These are phyloP conservation scores for Cyclotella baltica DNA, from an alignment of 108 stramenopile species.

Conservation along the genomic window DNA sequence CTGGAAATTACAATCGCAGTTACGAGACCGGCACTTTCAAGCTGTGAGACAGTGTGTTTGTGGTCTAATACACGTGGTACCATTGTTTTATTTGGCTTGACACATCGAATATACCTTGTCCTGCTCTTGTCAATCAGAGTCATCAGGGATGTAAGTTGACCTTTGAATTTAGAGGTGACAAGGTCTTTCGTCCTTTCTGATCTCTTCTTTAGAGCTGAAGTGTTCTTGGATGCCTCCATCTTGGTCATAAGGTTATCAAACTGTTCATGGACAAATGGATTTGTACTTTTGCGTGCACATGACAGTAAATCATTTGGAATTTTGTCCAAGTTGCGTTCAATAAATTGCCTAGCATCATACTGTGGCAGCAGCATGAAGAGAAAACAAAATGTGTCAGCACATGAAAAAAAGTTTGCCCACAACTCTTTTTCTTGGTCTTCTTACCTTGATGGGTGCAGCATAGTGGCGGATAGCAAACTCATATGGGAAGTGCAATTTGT, in stretches of 20 bases:
- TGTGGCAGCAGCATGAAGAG: background rate
- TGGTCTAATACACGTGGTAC: conserved; percentile 68
- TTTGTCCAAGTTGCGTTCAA: conserved; percentile 86
- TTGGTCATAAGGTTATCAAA: conserved; percentile 39
- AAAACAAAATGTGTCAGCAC: background rate
- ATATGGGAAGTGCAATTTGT: conserved; percentile 60
- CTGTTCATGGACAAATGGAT: conserved; percentile 64
- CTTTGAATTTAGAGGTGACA: conserved; percentile 74
- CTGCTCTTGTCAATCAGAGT: conserved; percentile 67
- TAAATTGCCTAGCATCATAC: conserved; percentile 83
- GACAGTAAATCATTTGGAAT: conserved; percentile 70
- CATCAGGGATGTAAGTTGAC: conserved; percentile 72
- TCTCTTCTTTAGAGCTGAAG: conserved; percentile 55
- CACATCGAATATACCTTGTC: conserved; percentile 91
- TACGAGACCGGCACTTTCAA: conserved; percentile 94
- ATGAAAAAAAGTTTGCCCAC: background rate
- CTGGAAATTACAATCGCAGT: conserved; percentile 90
- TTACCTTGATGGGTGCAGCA: conserved; percentile 74
- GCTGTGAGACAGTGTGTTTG: conserved; percentile 80
- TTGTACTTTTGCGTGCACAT: conserved; percentile 65
- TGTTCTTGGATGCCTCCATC: conserved; percentile 33
- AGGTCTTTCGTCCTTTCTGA: conserved; percentile 58
- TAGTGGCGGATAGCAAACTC: conserved; percentile 91
- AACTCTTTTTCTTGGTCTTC: background rate
- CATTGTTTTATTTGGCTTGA: conserved; percentile 87